Base-by-base conservation (phyloP, 495 filamentous ascomycete species). In the Penicillium antarcticum region DNA sequence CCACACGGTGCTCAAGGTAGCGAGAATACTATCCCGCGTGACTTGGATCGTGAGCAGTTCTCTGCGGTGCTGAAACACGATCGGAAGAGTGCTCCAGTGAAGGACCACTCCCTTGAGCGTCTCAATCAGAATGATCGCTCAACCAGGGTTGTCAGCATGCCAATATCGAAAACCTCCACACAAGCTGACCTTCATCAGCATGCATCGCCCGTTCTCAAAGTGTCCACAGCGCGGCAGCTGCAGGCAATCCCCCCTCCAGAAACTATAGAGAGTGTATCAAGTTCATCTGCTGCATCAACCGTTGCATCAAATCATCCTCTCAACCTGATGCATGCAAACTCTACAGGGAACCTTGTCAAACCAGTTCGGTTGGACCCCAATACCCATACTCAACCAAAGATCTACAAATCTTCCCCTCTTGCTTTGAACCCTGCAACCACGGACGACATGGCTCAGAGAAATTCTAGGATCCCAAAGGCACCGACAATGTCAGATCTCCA, bases 391-490 rank as follows among this genome's bases (percentile, higher is more conserved):
- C 40, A 53, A 19, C 51, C 57, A 17, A 67, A 54, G 37, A 54
- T 17, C 2, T 69, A 69, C 55, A 70, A 64, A 44, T 65, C 69
- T 2, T 74, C 70, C 2, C 69, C 68, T 18, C 62, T 73, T 16
- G 57, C 70, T 10, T 54, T 59, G 40, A 57, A 61, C 14, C 51
- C 63, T 16, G 51, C 53, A 23, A 43, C 55, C n/a, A 57, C 41
- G 6, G 26, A 58, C 14, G 47, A 46, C 10, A 26, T 19, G 4
- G 17, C 42, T 5, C 41, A 40, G 23, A 31, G 48, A 14, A 50
- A 53, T 9, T 40, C 18, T 3, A 46, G 1, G 4, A 45, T 53
- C 3, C 33, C 47, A 5, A 31, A 24, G 35, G 29, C 43, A 7
- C 12, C 45, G n/a, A 16, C 16, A 5, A 6, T 23, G 8, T 34